Percentiles rank a stretch among this genome's conserved stretches.
Conservation (phyloP, 345 rosid genomes). For the Psidium friedrichsthalianum region DNA sequence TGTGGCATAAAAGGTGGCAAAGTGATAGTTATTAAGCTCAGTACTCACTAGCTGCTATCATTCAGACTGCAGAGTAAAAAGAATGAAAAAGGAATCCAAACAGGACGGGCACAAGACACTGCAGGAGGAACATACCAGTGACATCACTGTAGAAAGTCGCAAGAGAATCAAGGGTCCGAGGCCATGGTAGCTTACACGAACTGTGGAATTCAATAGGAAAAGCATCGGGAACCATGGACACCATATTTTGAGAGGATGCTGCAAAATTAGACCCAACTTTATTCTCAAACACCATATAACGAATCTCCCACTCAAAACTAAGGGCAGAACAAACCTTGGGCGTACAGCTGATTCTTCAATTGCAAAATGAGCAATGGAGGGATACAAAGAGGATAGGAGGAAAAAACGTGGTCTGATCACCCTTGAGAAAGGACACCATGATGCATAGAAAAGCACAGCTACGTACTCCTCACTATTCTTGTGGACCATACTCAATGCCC, state of each 20-base stretch:
- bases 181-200: slow-evolving; percentile 62
- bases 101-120: neutral
- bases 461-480: slow-evolving; percentile 43
- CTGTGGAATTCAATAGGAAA: slow-evolving; percentile 65
- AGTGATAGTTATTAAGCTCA: neutral
- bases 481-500: slow-evolving; percentile 55
- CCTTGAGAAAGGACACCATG: slow-evolving; percentile 94
- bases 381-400: slow-evolving; percentile 50
- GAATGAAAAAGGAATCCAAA: neutral
- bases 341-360: slow-evolving; percentile 73
- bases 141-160: slow-evolving; percentile 57
- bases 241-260: slow-evolving; percentile 90
- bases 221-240: slow-evolving; percentile 88
- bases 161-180: slow-evolving; percentile 63
- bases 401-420: slow-evolving; percentile 63
- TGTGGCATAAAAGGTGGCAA: neutral
- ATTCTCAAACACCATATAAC: neutral
- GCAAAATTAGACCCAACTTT: slow-evolving; percentile 18
- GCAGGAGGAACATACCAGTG: slow-evolving; percentile 38
- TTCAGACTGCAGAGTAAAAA: neutral
- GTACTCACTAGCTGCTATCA: neutral
- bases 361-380: slow-evolving; percentile 64
- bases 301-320: neutral
- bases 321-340: slow-evolving; percentile 52
- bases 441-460: slow-evolving; percentile 85